phyloP scores from a whole-genome alignment of 1,139 yeast genomes.

The Candida glucosophila region DNA sequence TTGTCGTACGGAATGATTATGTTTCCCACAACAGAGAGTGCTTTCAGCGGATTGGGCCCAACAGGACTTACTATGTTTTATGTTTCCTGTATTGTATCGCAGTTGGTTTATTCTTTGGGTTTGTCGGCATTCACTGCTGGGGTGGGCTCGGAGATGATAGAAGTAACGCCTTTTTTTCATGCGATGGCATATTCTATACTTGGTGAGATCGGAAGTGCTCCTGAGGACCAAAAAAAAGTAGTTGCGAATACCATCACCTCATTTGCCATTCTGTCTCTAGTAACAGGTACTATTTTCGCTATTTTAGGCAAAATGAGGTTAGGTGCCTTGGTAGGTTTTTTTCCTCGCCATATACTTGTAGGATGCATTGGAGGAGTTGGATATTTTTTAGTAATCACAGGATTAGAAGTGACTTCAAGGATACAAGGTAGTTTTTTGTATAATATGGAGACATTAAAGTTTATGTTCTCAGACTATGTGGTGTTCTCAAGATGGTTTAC shows the following conservation, averaged over 20 bases:
- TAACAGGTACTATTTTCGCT: constrained; percentile 80
- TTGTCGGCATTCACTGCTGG: constrained; percentile 86
- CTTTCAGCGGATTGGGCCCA: constrained; percentile 74
- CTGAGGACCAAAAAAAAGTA: constrained; percentile 46
- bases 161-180: constrained; percentile 95
- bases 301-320: constrained; percentile 67
- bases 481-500: constrained; percentile 60
- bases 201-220: constrained; percentile 40
- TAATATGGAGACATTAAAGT: constrained; percentile 45
- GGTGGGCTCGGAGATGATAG: constrained; percentile 96
- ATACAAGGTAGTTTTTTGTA: constrained; percentile 66
- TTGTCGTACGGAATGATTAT: constrained; percentile 95
- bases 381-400: constrained; percentile 81
- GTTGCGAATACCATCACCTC: constrained; percentile 84
- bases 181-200: constrained; percentile 79
- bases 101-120: constrained; percentile 79
- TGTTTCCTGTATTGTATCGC: constrained; percentile 81
- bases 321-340: constrained; percentile 86
- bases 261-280: constrained; percentile 71
- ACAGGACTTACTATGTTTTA: constrained; percentile 92
- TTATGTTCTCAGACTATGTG: constrained; percentile 29
- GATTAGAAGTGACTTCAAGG: constrained; percentile 81
- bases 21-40: constrained; percentile 79
- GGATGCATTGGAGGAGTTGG: constrained; percentile 99
- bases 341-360: constrained; percentile 90